Evolutionary conservation across 2,329 filamentous ascomycete species (phyloP), one percentile per base, ranked within the genome.

Genomic region (Trichophyton mentagrophytes): DNA sequence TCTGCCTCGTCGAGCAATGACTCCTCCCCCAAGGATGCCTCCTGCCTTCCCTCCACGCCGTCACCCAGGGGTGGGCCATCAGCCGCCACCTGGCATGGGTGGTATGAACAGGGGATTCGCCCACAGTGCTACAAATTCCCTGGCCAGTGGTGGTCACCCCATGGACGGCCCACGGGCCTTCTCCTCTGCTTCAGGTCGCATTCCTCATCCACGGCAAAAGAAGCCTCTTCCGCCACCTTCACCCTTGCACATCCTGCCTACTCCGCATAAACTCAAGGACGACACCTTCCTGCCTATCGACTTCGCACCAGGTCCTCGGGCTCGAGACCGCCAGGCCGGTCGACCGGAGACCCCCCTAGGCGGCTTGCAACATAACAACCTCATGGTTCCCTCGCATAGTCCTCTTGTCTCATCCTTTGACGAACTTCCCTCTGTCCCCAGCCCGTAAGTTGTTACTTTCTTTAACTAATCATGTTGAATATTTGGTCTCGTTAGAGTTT

Each of bases 1-100:
- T 9, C 82, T 95, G 15, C 86, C 84, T 64, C 88, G 92, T 67
- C 88, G 92, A 69, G 92, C 92, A 59, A 96, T 97, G 92, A 97
- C 92, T 20, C 92, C 92, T 59, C 92, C 92, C 17, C 91, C 92
- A 65, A 80, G 81, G 60, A 84, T 81, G 62, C 82, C 84, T 58
- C 81, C 83, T 13, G 79, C 82, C 40, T 80, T 80, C 61, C 82
- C 75, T 9, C 38, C 46, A 7, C 53, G 74, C 69, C 47, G 68
- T 68, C 46, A 69, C 66, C 40, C 68, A 68, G 44, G 74, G 71
- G 49, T 58, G 13, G 60, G 64, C 47, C 51, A 55, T 20, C 51
- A 13, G 8, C 51, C 51, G 7, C 51, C 51, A 6, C 65, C 68
- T 17, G 66, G 63, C 25, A 65, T 63, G 60, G 69, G 67, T 5